phyloP scores from a whole-genome alignment of 495 filamentous ascomycete species.

The Penicillium cataractarum region DNA sequence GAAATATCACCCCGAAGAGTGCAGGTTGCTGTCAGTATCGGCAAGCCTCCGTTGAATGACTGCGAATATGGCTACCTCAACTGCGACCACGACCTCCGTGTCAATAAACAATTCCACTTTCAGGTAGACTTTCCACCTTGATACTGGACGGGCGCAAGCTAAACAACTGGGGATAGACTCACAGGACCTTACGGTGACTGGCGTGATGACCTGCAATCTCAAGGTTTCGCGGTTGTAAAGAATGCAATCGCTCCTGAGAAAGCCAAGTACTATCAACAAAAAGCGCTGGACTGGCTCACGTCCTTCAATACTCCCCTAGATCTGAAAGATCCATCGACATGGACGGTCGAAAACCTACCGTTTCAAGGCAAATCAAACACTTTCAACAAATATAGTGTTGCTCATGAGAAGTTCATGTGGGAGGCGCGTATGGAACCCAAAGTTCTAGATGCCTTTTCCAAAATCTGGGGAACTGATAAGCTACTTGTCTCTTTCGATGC shows the following conservation, averaged over 20 bases:
- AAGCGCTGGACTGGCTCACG: constrained; percentile 32
- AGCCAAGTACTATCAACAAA: constrained; percentile 32
- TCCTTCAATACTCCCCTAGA: constrained; percentile 31
- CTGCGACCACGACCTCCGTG: background rate
- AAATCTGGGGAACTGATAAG: constrained; percentile 27
- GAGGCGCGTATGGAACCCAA: constrained; percentile 44
- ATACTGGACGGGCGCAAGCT: background rate
- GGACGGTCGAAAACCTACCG: constrained; percentile 36
- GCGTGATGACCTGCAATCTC: constrained; percentile 35
- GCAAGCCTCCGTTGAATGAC: background rate
- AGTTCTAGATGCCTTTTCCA: constrained; percentile 38
- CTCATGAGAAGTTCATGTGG: constrained; percentile 53
- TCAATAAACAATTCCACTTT: background rate
- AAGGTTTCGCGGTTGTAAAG: constrained; percentile 38
- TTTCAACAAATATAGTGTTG: constrained; percentile 36
- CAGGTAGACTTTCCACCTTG: background rate
- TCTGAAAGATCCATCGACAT: constrained; percentile 35
- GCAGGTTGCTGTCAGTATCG: background rate
- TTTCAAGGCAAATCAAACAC: constrained; percentile 34
- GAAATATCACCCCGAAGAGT: background rate
- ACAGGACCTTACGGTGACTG: constrained; percentile 35
- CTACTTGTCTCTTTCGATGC: constrained; percentile 31
- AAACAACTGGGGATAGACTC: constrained; percentile 14
- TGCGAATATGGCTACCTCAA: background rate
- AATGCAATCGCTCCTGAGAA: constrained; percentile 26